Evolutionary conservation across 1,139 yeast genomes (phyloP), one percentile per base, ranked within the genome.

Genomic region (Yarrowia galli): DNA sequence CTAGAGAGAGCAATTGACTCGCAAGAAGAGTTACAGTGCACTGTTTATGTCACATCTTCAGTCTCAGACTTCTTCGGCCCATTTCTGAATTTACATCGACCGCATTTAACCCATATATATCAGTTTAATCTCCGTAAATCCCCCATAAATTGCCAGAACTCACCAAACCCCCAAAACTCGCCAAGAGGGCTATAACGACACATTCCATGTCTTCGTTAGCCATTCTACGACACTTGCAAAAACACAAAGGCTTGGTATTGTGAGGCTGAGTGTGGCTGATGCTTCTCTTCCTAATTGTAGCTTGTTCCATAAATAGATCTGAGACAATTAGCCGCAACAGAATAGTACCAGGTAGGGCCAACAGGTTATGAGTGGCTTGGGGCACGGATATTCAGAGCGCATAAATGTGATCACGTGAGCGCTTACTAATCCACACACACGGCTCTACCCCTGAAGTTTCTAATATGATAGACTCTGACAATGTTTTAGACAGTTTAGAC

Each of bases 261-360:
- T 18, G 20, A 25, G 51, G 51, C 51, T 46, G 51, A 46, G 51
- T n/a, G 51, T n/a, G 35, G 49, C 49, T 45, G n/a, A 22, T 10
- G 32, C 6, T 28, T 7, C 32, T 28, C 7, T 3, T 25, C 7
- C 28, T 25, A n/a, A 40, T 6, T 13, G 16, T 43, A 23, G 20
- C 15, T 25, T 46, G 51, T 46, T 46, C 51, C 51, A 46, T 25
- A 46, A 46, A 46, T 46, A 46, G 51, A 46, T 45, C 35, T 46
- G 51, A 23, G 35, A 46, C 51, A 45, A 8, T n/a, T 9, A 38
- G 20, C n/a, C 7, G 43, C 5, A 38, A 9, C 10, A 6, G 1
- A 16, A 2, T 32, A n/a, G n/a, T n/a, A n/a, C n/a, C n/a, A n/a
- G n/a, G n/a, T n/a, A n/a, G n/a, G n/a, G n/a, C n/a, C n/a, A n/a